Evolutionary conservation across 257 asterid genomes (phyloP).

Genomic region (Jaltomata sinuosa): DNA sequence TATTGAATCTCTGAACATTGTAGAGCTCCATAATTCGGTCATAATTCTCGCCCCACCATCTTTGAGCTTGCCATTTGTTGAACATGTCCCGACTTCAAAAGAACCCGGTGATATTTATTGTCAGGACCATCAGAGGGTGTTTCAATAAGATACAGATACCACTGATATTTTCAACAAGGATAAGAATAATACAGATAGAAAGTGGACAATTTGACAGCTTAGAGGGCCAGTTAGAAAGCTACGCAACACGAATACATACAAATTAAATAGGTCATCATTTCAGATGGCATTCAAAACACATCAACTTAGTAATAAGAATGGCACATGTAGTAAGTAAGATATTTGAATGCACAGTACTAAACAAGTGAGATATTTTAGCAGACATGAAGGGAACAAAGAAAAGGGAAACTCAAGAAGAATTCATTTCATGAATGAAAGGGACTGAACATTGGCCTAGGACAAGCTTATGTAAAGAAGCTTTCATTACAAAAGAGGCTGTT

Average conservation of each 20-base stretch:
- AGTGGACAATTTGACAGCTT: neutral
- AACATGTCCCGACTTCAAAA: constrained; percentile 74
- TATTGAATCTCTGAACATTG: constrained; percentile 77
- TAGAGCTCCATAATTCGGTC: constrained; percentile 86
- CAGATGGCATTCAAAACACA: neutral
- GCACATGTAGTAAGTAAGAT: neutral
- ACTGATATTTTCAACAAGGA: neutral
- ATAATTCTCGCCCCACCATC: constrained; percentile 89
- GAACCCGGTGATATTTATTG: neutral
- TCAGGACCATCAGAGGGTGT: neutral
- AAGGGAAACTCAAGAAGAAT: neutral
- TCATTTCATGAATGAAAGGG: neutral
- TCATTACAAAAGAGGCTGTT: neutral
- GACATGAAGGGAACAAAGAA: neutral
- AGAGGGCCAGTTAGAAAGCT: neutral
- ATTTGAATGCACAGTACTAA: neutral
- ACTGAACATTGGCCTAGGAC: neutral
- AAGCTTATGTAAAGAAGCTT: neutral
- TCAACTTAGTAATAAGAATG: neutral
- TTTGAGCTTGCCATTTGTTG: constrained; percentile 81
- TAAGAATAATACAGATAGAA: neutral
- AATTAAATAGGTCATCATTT: neutral
- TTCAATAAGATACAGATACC: neutral
- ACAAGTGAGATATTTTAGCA: neutral
- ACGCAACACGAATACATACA: neutral